A percentile compares a stretch with the other conserved stretches of the same genome.
Conservation (phyloP, 2,329 filamentous ascomycete species). For the Exophiala dermatitidis region DNA sequence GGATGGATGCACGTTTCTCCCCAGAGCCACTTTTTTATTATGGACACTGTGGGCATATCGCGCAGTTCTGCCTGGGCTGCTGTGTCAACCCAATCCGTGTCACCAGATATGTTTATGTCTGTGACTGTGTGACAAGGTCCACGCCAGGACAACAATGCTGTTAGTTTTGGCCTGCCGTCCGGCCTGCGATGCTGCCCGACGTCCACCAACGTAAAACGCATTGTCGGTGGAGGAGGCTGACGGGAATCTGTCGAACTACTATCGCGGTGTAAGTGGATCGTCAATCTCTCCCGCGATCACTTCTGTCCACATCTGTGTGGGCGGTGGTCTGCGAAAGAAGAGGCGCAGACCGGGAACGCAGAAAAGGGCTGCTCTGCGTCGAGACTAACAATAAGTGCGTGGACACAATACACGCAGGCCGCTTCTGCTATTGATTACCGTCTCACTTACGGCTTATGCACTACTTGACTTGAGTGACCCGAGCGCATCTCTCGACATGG, state of each 20-base stretch:
- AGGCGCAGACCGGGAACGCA: too few relatives aligned
- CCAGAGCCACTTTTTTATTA: too few relatives aligned
- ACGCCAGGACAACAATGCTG: background rate
- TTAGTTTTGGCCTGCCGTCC: background rate
- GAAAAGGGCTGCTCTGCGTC: too few relatives aligned
- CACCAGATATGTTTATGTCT: background rate
- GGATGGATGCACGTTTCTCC: too few relatives aligned
- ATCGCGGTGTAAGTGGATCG: conserved; percentile 16
- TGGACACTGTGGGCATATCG: too few relatives aligned
- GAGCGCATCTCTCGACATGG: conserved; percentile 2
- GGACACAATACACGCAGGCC: conserved; percentile 2
- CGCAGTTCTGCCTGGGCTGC: too few relatives aligned
- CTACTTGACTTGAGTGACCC: conserved; percentile 26
- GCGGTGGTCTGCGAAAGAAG: too few relatives aligned
- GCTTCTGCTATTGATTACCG: conserved; percentile 54
- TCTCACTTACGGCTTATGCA: conserved; percentile 57
- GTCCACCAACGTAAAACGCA: conserved; percentile 15
- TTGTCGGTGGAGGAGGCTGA: conserved; percentile 13
- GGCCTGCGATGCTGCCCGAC: conserved; percentile 11
- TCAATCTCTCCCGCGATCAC: background rate
- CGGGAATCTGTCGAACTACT: conserved; percentile 17
- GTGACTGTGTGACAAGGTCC: background rate
- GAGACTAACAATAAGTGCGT: too few relatives aligned
- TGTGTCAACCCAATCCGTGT: too few relatives aligned
- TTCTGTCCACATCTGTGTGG: too few relatives aligned